Evolutionary conservation across 306 rosid species (phyloP), one percentile per base, ranked within the genome.

Genomic region (Styphnolobium japonicum): DNA sequence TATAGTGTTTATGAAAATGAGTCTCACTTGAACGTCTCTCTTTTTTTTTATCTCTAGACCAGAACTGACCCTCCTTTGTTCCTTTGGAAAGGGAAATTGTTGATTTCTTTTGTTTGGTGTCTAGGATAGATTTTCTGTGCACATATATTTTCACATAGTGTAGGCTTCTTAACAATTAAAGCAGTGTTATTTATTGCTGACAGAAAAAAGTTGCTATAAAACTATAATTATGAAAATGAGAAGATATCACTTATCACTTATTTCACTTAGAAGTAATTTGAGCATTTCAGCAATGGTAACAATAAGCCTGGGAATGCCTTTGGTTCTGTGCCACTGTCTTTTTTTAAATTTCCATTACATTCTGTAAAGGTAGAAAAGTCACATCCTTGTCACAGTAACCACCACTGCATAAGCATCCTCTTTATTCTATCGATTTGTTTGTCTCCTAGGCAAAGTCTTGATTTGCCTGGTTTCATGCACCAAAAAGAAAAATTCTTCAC

Each of bases 261-360:
- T 56, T 7, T 56, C 68, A 56, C 55, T 73, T 75, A n/a, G 64
- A 71, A 71, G 33, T 51, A 51, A 18, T 67, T 31, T 42, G 73
- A 33, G 46, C 48, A 27, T 71, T 16, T 71, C 63, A 34, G 22
- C 51, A 21, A 21, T 36, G 11, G 16, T 40, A 10, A 8, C 37
- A 52, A 22, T 74, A n/a, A 46, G 18, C 51, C 27, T 48, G 39
- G 42, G 34, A 42, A 65, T 34, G 73, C 36, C 25, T 57, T 48
- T 27, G 45, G 69, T 27, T 62, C 58, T 40, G 15, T 23, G 15
- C 8, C 2, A 10, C 37, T 21, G 60, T 23, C 25, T 4, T 43
- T 40, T 23, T 34, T 14, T 76, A n/a, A n/a, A n/a, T 34, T 63
- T 51, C 53, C 23, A 19, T 76, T 34, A 22, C 22, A 73, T 14